These are phyloP conservation scores for Trichosporon ovoides DNA, from an alignment of 1,284 basidiomycete species.

Conservation along the genomic window DNA sequence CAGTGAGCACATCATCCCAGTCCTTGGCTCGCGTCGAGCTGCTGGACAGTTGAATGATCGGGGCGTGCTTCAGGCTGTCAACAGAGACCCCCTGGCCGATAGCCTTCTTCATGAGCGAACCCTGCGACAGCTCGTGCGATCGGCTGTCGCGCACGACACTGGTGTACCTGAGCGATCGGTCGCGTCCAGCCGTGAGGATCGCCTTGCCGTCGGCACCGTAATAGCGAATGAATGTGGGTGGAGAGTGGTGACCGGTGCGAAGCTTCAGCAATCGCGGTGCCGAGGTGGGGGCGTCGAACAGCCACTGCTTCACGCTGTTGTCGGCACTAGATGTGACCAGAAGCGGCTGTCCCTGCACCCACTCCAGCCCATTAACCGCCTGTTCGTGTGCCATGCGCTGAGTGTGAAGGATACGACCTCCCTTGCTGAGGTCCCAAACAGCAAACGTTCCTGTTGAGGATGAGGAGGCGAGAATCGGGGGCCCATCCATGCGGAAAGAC, in stretches of 20 bases:
- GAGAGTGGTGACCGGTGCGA: conserved; percentile 84
- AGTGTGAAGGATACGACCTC: conserved; percentile 74
- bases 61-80: conserved; percentile 72
- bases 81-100: conserved; percentile 71
- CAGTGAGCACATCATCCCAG: conserved; percentile 95
- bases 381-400: conserved; percentile 81
- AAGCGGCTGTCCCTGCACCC: conserved; percentile 84
- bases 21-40: conserved; percentile 81
- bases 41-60: conserved; percentile 70
- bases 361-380: conserved; percentile 70
- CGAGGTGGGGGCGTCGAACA: conserved; percentile 84
- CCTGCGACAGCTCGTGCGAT: conserved; percentile 92
- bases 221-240: conserved; percentile 87
- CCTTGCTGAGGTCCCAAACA: conserved; percentile 80
- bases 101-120: conserved; percentile 80
- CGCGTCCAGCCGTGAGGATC: conserved; percentile 72
- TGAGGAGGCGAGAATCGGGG: conserved; percentile 75
- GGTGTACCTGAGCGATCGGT: conserved; percentile 81
- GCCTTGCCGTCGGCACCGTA: conserved; percentile 96
- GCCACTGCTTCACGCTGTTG: conserved; percentile 98
- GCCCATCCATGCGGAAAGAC: conserved; percentile 84
- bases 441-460: conserved; percentile 83
- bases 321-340: conserved; percentile 82
- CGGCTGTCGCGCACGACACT: conserved; percentile 90
- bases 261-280: conserved; percentile 84